Conservation (phyloP, 768 basidiomycete genomes). For the Phylloporus sp. region DNA sequence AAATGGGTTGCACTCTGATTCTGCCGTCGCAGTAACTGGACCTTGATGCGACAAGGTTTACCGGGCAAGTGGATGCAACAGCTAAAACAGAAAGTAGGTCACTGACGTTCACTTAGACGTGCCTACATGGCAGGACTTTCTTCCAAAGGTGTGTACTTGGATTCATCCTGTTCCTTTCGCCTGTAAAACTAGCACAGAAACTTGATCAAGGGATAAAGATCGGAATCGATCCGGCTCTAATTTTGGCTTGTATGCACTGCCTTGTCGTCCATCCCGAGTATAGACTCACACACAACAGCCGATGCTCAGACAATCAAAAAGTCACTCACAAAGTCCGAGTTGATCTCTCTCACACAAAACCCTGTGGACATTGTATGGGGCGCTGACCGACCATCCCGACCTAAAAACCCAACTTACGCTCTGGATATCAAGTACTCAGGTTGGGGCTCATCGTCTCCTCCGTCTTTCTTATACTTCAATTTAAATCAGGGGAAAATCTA, state of each 20-base stretch:
- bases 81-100: not conserved
- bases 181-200: constrained; percentile 39
- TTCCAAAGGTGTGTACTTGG: constrained; percentile 52
- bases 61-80: constrained; percentile 46
- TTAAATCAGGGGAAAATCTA: constrained; percentile 50
- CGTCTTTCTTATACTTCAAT: not conserved
- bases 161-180: not conserved
- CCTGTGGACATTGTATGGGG: constrained; percentile 80
- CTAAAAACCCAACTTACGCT: constrained; percentile 61
- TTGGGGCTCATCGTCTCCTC: constrained; percentile 13
- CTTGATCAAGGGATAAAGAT: constrained; percentile 60
- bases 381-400: constrained; percentile 60
- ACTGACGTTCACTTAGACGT: constrained; percentile 51
- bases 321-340: constrained; percentile 53
- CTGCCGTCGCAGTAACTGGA: constrained; percentile 67
- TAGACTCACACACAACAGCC: constrained; percentile 32
- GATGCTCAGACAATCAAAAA: constrained; percentile 65
- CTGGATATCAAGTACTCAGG: constrained; percentile 77
- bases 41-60: constrained; percentile 86
- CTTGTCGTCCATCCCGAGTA: constrained; percentile 9
- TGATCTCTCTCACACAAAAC: constrained; percentile 68
- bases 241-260: constrained; percentile 52
- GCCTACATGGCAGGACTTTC: constrained; percentile 86
- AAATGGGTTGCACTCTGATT: constrained; percentile 1
- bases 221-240: constrained; percentile 79